Evolutionary conservation across 2,329 filamentous ascomycete genomes (phyloP).

Genomic region (Aspergillus arachidicola): DNA sequence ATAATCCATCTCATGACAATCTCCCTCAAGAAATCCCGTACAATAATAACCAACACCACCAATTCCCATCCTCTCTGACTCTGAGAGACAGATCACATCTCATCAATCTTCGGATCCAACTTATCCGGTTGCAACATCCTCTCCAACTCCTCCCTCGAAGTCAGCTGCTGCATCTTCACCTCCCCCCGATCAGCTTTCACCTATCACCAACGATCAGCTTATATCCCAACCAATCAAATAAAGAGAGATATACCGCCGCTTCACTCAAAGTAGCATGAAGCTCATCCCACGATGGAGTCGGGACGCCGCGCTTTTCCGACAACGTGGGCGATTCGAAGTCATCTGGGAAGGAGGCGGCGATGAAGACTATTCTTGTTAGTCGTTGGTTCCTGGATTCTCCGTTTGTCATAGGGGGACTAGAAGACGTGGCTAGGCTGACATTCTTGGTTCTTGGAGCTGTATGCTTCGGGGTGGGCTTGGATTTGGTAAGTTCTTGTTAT

Average conservation of each 20-base stretch:
- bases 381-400: no score
- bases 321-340: constrained; percentile 13
- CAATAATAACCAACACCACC: neutral
- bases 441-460: neutral
- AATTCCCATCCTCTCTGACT: no score
- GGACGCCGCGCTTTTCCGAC: constrained; percentile 7
- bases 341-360: constrained; percentile 15
- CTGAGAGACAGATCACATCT: constrained; percentile 10
- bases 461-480: neutral
- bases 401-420: no score
- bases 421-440: neutral
- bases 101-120: constrained; percentile 14
- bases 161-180: constrained; percentile 6
- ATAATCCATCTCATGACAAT: neutral
- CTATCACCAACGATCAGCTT: neutral
- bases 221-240: no score
- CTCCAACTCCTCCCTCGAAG: constrained; percentile 11
- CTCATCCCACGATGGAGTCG: constrained; percentile 15
- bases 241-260: constrained; percentile 7
- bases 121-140: constrained; percentile 8
- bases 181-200: constrained; percentile 21
- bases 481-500: neutral
- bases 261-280: constrained; percentile 18
- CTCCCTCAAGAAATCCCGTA: neutral
- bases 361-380: constrained; percentile 10